Conservation (phyloP, 352 stramenopile genomes). For the Labyrinthula sp. region DNA sequence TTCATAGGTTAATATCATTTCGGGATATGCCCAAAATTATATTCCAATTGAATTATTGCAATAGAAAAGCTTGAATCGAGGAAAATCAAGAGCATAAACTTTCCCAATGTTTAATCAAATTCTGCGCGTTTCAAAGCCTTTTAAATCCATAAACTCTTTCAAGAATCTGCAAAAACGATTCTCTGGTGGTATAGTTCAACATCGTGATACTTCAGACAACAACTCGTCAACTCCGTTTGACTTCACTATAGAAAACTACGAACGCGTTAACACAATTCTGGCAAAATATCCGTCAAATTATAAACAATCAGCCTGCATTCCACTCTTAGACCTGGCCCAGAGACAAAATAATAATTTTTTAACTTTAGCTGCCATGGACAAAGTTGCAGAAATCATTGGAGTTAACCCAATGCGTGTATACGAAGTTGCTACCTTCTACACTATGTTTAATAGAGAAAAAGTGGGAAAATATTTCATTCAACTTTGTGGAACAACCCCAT, state of each 20-base stretch:
- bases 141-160: no score
- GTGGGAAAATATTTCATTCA: constrained; percentile 81
- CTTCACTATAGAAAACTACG: constrained; percentile 92
- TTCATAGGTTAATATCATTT: no score
- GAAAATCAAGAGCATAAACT: no score
- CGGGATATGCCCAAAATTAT: no score
- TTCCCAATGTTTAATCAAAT: no score
- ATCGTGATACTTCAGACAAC: no score
- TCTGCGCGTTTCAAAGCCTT: no score
- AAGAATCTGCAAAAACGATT: no score
- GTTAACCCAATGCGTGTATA: constrained; percentile 85
- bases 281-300: constrained; percentile 88
- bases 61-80: no score
- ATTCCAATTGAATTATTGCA: no score
- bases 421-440: constrained; percentile 98
- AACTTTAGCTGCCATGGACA: constrained; percentile 93
- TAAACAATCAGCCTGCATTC: constrained; percentile 93
- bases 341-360: constrained; percentile 84
- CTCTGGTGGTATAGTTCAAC: no score
- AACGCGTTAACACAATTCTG: constrained; percentile 45
- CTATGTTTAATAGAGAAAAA: constrained; percentile 95
- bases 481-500: constrained; percentile 95
- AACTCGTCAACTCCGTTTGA: no score
- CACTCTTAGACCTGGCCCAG: constrained; percentile 84
- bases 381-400: constrained; percentile 92